phyloP scores from a whole-genome alignment of 768 basidiomycete species.

The Xerocomellus dryophilus region DNA sequence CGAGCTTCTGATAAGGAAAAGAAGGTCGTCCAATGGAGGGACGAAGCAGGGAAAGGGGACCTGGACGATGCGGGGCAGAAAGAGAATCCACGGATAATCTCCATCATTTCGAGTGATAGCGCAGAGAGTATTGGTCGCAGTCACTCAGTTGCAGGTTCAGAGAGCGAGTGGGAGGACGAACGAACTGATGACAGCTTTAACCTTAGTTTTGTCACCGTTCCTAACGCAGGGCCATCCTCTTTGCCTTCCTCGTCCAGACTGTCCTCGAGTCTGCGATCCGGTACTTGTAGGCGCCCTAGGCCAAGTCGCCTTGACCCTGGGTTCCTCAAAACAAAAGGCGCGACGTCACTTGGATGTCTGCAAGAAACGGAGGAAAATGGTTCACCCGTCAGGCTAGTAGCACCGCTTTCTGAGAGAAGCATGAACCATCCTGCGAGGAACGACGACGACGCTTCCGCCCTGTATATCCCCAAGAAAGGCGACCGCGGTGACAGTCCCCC shows the following conservation, averaged over 20 bases:
- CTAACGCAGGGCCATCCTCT: conserved; percentile 26
- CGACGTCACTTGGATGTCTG: conserved; percentile 56
- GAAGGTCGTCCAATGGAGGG: conserved; percentile 85
- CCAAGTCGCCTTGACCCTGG: conserved; percentile 66
- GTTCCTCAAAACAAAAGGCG: conserved; percentile 58
- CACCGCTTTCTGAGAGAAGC: conserved; percentile 64
- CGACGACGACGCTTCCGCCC: conserved; percentile 18
- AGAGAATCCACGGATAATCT: conserved; percentile 14
- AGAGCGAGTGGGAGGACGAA: conserved; percentile 90
- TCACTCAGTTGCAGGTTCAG: conserved; percentile 58
- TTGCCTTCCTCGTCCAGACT: conserved; percentile 36
- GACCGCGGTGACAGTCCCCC: conserved; percentile 42
- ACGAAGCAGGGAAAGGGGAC: conserved; percentile 80
- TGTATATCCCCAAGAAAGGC: conserved; percentile 36
- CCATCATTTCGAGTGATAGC: conserved; percentile 39
- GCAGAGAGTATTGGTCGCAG: conserved; percentile 29
- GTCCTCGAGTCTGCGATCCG: conserved; percentile 14
- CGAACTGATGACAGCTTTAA: conserved; percentile 76
- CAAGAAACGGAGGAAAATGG: conserved; percentile 68
- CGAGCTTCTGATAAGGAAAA: conserved; percentile 63
- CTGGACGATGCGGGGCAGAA: conserved; percentile 59
- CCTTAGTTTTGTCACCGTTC: conserved; percentile 45
- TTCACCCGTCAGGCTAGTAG: conserved; percentile 27
- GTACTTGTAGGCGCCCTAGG: conserved; percentile 45
- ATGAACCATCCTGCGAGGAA: conserved; percentile 46